A percentile compares a stretch with the other conserved stretches of the same genome.
These are phyloP conservation scores for Chamaecrista fasciculata DNA, from an alignment of 306 rosid species.

Conservation along the genomic window DNA sequence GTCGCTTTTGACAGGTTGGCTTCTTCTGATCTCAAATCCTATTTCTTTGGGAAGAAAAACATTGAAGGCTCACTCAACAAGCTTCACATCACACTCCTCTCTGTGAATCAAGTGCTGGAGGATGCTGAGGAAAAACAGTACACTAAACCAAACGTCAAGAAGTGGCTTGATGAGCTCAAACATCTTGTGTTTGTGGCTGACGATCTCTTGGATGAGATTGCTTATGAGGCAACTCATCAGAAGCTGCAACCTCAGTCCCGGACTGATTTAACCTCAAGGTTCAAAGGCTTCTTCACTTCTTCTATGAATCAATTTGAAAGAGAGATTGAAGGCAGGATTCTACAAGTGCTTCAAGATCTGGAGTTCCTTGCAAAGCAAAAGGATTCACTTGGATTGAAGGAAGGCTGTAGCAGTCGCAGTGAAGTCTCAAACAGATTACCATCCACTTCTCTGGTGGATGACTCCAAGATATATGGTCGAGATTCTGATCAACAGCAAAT, in stretches of 20 bases:
- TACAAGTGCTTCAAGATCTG: slow-evolving; percentile 18
- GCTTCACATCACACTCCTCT: neutral
- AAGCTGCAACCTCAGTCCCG: neutral
- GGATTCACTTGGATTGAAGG: slow-evolving; percentile 18
- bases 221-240: neutral
- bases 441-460: slow-evolving; percentile 16
- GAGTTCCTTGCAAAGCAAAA: slow-evolving; percentile 28
- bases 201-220: slow-evolving; percentile 37
- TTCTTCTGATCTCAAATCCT: slow-evolving; percentile 8
- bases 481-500: slow-evolving; percentile 27
- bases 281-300: neutral
- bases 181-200: slow-evolving; percentile 12
- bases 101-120: slow-evolving; percentile 17
- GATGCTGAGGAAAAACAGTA: slow-evolving; percentile 44
- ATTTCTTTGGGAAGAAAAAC: slow-evolving; percentile 17
- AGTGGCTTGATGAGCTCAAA: slow-evolving; percentile 32
- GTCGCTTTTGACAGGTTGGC: neutral
- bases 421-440: slow-evolving; percentile 4
- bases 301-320: neutral
- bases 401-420: neutral
- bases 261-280: neutral
- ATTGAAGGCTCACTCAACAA: neutral
- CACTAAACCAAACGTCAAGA: slow-evolving; percentile 6
- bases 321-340: slow-evolving; percentile 1
- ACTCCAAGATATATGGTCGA: slow-evolving; percentile 33